Conservation (phyloP, 208 protist species). For the Crithidia acanthocephali region DNA sequence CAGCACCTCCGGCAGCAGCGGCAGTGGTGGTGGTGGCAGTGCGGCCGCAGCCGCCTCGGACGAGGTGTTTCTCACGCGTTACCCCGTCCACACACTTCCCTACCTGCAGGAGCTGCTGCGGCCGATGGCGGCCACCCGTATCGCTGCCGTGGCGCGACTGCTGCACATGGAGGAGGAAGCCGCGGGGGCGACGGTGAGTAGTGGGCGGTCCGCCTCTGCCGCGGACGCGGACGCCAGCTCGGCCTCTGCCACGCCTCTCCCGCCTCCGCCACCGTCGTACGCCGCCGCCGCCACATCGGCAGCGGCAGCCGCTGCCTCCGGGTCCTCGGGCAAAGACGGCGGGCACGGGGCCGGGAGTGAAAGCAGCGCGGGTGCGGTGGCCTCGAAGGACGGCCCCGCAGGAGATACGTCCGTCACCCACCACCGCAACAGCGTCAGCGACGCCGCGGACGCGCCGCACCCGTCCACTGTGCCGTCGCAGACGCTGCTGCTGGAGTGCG, state of each 20-base stretch:
- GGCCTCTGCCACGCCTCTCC: not conserved
- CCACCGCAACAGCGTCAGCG: not conserved
- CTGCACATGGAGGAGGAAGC: conserved; percentile 9
- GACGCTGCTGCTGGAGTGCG: conserved; percentile 35
- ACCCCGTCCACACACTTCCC: conserved; percentile 12
- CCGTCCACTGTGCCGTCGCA: conserved; percentile 21
- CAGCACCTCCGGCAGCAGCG: not conserved
- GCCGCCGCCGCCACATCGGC: not conserved
- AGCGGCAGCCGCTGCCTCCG: too few species aligned
- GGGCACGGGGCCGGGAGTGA: too few species aligned
- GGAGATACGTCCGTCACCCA: too few species aligned
- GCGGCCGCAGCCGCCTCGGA: too few species aligned
- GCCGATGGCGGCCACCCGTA: conserved; percentile 18
- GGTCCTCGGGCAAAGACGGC: too few species aligned
- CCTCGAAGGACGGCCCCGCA: too few species aligned
- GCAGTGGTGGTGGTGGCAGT: not conserved
- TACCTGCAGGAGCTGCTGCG: conserved; percentile 28
- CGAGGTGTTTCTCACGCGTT: conserved; percentile 3
- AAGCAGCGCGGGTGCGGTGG: too few species aligned
- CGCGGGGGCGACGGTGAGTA: not conserved
- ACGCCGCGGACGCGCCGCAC: not conserved
- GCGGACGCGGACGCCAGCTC: not conserved
- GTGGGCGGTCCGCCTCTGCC: not conserved
- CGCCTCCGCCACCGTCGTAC: conserved; percentile 20
- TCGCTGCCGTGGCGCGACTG: conserved; percentile 16